Evolutionary conservation across 306 rosid species (phyloP).

Genomic region (Prunus padus): DNA sequence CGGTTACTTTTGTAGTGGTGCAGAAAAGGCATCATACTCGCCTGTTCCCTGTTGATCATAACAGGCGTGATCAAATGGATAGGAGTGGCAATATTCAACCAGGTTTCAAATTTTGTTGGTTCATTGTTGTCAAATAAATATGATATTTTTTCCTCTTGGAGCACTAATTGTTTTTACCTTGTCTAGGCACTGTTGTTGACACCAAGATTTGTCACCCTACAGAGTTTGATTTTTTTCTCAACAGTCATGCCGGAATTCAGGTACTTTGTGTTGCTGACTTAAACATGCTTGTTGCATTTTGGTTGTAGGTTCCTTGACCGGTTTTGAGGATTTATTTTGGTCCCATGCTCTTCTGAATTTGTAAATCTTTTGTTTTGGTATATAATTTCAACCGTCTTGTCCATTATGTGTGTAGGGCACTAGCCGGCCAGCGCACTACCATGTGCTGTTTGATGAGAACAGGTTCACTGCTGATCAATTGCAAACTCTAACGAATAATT

Average conservation of each 20-base stretch:
- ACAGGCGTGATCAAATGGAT: constrained; percentile 27
- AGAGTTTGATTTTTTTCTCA: constrained; percentile 68
- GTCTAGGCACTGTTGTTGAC: constrained; percentile 77
- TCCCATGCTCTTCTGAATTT: not conserved
- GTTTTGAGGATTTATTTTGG: not conserved
- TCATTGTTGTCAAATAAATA: not conserved
- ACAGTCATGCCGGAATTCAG: constrained; percentile 87
- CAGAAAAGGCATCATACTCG: constrained; percentile 80
- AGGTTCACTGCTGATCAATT: constrained; percentile 31
- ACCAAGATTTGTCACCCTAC: constrained; percentile 61
- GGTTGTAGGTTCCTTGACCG: not conserved
- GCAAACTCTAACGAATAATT: constrained; percentile 40
- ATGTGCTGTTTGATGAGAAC: constrained; percentile 48
- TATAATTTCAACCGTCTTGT: not conserved
- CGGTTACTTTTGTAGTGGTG: constrained; percentile 68
- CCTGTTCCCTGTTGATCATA: constrained; percentile 41
- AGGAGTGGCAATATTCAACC: constrained; percentile 75
- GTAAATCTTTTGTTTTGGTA: not conserved
- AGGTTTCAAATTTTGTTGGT: constrained; percentile 37
- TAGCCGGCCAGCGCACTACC: constrained; percentile 47
- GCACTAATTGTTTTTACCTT: not conserved
- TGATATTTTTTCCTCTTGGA: not conserved
- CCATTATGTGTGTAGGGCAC: constrained; percentile 41
- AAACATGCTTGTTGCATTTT: not conserved
- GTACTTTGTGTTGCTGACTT: constrained; percentile 18